Conservation (phyloP, 306 rosid species). For the Rubus parviflorus region DNA sequence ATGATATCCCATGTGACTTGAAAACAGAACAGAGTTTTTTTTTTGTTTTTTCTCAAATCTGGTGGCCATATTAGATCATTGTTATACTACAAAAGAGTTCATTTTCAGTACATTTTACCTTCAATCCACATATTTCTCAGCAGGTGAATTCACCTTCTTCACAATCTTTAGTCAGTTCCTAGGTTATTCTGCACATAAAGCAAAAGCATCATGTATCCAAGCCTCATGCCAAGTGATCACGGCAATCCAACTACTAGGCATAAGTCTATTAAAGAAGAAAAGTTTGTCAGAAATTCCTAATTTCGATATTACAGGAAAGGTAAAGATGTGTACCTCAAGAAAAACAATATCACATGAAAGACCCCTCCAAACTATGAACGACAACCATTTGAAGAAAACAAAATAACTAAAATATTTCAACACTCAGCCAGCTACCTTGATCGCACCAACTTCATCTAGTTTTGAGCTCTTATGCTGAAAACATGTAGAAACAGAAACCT, state of each 20-base stretch:
- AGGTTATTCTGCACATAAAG: constrained; percentile 61
- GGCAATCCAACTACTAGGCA: neutral
- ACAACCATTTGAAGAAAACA: constrained; percentile 66
- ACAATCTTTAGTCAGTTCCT: constrained; percentile 55
- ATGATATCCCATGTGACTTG: constrained; percentile 31
- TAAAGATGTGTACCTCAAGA: constrained; percentile 62
- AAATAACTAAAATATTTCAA: constrained; percentile 44
- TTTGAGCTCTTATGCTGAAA: constrained; percentile 90
- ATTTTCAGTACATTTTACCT: constrained; percentile 53
- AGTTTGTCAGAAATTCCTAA: neutral
- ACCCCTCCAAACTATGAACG: constrained; percentile 63
- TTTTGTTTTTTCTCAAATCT: constrained; percentile 30
- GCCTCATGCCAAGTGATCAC: neutral
- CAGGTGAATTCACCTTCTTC: constrained; percentile 74
- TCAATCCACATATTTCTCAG: constrained; percentile 50
- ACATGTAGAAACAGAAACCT: constrained; percentile 28
- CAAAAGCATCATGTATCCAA: constrained; percentile 18
- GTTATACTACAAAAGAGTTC: constrained; percentile 52
- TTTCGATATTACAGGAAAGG: constrained; percentile 19
- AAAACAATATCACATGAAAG: constrained; percentile 52
- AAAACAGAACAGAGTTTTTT: constrained; percentile 29
- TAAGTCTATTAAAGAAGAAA: neutral
- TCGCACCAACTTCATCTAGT: constrained; percentile 82
- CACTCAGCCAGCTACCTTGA: constrained; percentile 81
- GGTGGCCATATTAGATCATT: constrained; percentile 39